Conservation (phyloP, 495 filamentous ascomycete species). For the Entonaema liquescens region DNA sequence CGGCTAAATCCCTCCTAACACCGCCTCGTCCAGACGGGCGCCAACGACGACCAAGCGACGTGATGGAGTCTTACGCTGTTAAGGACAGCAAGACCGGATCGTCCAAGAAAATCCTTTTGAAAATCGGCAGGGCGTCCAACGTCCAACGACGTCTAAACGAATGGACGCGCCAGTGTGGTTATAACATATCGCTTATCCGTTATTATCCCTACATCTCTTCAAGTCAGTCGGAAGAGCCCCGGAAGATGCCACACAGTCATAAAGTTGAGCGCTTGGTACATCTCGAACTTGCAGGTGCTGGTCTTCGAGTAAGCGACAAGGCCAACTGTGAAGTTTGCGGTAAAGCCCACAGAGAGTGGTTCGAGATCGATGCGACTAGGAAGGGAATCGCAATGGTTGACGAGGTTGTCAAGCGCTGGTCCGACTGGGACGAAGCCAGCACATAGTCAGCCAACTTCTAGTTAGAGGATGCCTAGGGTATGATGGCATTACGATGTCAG, state of each 20-base stretch:
- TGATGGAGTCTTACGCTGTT: slow-evolving; percentile 65
- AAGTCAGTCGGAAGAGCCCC: slow-evolving; percentile 45
- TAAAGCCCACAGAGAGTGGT: slow-evolving; percentile 93
- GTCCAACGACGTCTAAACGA: slow-evolving; percentile 91
- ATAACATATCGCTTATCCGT: slow-evolving; percentile 83
- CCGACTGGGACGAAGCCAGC: slow-evolving; percentile 70
- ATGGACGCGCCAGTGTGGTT: slow-evolving; percentile 91
- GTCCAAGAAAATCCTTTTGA: slow-evolving; percentile 73
- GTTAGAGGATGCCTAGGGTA: background rate
- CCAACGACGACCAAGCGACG: slow-evolving; percentile 69
- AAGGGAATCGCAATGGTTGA: slow-evolving; percentile 79
- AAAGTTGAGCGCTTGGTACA: slow-evolving; percentile 93
- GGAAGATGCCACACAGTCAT: slow-evolving; percentile 87
- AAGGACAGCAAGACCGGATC: slow-evolving; percentile 39
- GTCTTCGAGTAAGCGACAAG: slow-evolving; percentile 64
- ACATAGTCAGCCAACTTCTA: background rate
- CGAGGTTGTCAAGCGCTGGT: slow-evolving; percentile 86
- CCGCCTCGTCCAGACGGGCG: slow-evolving; percentile 56
- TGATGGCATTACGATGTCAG: slow-evolving; percentile 23
- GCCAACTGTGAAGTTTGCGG: slow-evolving; percentile 79
- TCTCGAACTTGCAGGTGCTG: slow-evolving; percentile 77
- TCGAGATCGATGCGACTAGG: slow-evolving; percentile 82
- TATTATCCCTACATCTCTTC: slow-evolving; percentile 88
- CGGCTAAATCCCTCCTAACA: slow-evolving; percentile 66
- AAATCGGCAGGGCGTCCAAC: slow-evolving; percentile 91